phyloP scores from a whole-genome alignment of 73 alveolate species.

The Stentor coeruleus region DNA sequence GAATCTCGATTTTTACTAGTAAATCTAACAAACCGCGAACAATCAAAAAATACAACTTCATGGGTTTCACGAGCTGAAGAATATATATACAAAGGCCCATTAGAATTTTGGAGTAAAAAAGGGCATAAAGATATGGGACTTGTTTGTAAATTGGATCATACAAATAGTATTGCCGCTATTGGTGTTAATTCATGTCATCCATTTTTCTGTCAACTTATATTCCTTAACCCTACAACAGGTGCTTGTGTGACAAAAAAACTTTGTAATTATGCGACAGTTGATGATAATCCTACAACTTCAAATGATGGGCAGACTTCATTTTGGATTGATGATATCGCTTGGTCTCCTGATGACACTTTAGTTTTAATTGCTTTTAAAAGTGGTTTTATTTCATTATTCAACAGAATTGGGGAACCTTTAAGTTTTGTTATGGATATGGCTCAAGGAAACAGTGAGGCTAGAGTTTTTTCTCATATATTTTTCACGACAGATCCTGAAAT shows the following conservation, averaged over 20 bases:
- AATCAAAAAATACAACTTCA: background rate
- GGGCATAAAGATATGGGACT: background rate
- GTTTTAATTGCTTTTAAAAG: background rate
- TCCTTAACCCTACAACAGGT: background rate
- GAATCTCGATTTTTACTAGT: background rate
- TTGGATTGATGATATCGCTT: slow-evolving; percentile 7
- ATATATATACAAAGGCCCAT: background rate
- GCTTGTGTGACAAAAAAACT: background rate
- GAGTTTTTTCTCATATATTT: background rate
- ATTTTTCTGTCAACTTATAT: background rate
- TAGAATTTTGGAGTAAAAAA: background rate
- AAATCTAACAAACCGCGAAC: background rate
- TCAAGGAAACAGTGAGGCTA: background rate
- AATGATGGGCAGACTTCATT: slow-evolving; percentile 10
- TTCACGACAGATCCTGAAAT: background rate
- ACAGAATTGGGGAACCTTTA: background rate
- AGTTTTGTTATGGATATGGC: background rate
- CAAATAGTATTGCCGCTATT: background rate
- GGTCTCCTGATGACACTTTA: background rate
- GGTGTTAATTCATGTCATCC: background rate
- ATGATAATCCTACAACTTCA: background rate
- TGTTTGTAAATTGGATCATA: background rate
- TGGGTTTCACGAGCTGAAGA: background rate
- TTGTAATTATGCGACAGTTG: background rate
- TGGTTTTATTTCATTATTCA: background rate